Evolutionary conservation across 495 filamentous ascomycete species (phyloP).

Genomic region (Apiosordaria backusii): DNA sequence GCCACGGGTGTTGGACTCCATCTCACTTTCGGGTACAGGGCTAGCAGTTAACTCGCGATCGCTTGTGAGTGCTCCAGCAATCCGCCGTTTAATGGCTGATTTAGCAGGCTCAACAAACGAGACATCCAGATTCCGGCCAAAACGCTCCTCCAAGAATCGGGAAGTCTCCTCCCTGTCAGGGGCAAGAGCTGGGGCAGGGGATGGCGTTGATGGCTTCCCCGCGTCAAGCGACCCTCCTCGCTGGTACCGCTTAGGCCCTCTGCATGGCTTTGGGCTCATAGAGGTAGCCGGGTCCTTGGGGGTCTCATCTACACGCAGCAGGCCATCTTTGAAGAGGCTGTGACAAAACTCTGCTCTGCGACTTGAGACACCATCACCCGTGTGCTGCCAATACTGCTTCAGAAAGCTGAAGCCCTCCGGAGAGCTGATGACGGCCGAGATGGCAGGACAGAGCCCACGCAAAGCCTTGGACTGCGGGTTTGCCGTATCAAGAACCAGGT

Average conservation of each 20-base stretch:
- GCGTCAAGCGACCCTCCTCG: conserved; percentile 52
- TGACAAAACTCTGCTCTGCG: conserved; percentile 88
- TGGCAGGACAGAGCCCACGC: conserved; percentile 38
- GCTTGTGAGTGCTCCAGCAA: conserved; percentile 78
- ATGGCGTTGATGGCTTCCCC: conserved; percentile 15
- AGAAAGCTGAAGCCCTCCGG: conserved; percentile 61
- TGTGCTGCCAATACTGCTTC: conserved; percentile 95
- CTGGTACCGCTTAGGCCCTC: conserved; percentile 71
- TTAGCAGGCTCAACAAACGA: conserved; percentile 77
- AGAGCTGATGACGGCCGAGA: conserved; percentile 73
- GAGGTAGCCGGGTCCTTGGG: conserved; percentile 14
- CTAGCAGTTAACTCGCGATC: conserved; percentile 58
- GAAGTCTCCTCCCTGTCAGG: conserved; percentile 51
- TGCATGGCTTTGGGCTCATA: conserved; percentile 46
- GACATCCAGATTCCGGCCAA: conserved; percentile 83
- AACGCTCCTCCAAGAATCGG: conserved; percentile 89
- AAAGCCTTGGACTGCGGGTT: conserved; percentile 47
- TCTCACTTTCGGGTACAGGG: conserved; percentile 31
- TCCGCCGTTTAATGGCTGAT: conserved; percentile 76
- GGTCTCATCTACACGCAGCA: conserved; percentile 54
- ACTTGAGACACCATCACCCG: conserved; percentile 91
- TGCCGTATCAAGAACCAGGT: conserved; percentile 58
- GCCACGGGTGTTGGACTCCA: conserved; percentile 48
- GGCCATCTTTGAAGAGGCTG: conserved; percentile 63
- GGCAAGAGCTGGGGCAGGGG: conserved; percentile 11